These are phyloP conservation scores for Globisporangium lucens DNA, from an alignment of 352 stramenopile genomes.

Conservation along the genomic window DNA sequence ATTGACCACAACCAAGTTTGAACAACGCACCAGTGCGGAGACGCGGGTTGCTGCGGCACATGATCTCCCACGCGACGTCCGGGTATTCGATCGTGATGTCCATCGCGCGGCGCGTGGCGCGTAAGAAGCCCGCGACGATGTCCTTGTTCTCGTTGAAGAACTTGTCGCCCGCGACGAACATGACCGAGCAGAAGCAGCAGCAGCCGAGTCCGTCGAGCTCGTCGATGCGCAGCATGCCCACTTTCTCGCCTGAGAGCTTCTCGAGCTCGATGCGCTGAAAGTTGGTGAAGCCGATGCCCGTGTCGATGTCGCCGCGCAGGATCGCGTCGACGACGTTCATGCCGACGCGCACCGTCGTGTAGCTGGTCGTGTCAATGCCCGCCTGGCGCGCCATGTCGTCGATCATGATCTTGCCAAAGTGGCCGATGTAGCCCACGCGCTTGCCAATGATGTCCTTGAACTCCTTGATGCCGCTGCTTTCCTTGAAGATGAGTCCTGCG, in stretches of 20 bases:
- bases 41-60: slow-evolving; percentile 51
- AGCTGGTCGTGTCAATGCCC: slow-evolving; percentile 39
- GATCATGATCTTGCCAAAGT: slow-evolving; percentile 56
- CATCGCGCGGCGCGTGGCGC: slow-evolving; percentile 42
- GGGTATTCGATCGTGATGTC: slow-evolving; percentile 53
- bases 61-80: slow-evolving; percentile 44
- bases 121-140: slow-evolving; percentile 36
- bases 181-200: slow-evolving; percentile 58
- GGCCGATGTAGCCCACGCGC: slow-evolving; percentile 48
- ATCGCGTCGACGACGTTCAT: slow-evolving; percentile 59
- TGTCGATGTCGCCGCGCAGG: slow-evolving; percentile 45
- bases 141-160: slow-evolving; percentile 52
- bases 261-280: slow-evolving; percentile 52
- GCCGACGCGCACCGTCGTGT: slow-evolving; percentile 41
- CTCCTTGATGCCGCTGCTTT: slow-evolving; percentile 44
- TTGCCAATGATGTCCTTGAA: slow-evolving; percentile 57
- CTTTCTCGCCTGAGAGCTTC: slow-evolving; percentile 45
- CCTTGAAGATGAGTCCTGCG: slow-evolving; percentile 47
- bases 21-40: slow-evolving; percentile 33
- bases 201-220: slow-evolving; percentile 46
- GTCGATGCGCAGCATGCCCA: slow-evolving; percentile 49
- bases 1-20: no score
- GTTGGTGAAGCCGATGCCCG: slow-evolving; percentile 52
- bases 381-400: slow-evolving; percentile 50
- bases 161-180: slow-evolving; percentile 47